phyloP scores from a whole-genome alignment of 108 stramenopile species.

The Nitzschia sp. region DNA sequence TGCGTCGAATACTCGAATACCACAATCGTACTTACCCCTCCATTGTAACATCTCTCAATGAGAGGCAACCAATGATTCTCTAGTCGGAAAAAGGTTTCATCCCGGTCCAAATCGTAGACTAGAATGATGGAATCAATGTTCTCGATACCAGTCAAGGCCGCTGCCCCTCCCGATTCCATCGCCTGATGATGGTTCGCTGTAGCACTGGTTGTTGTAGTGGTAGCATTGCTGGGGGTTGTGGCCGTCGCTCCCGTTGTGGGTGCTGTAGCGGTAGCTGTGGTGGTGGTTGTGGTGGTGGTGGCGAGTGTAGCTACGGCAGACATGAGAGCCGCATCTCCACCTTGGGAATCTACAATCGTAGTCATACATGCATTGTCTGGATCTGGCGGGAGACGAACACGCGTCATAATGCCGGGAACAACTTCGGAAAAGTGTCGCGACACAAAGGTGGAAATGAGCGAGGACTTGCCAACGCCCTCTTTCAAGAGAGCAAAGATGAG shows the following conservation, averaged over 20 bases:
- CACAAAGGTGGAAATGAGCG: constrained; percentile 80
- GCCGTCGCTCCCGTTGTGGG: background rate
- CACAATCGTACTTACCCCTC: constrained; percentile 56
- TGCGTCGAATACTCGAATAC: background rate
- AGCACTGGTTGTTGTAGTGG: background rate
- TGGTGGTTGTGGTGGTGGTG: constrained; percentile 2
- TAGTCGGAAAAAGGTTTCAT: constrained; percentile 71
- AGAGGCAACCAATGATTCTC: constrained; percentile 82
- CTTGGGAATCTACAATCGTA: constrained; percentile 82
- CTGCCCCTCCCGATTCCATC: constrained; percentile 11
- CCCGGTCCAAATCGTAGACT: constrained; percentile 79
- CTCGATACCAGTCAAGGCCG: constrained; percentile 19
- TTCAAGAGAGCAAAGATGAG: background rate
- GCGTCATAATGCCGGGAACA: constrained; percentile 76
- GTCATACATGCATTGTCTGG: constrained; percentile 59
- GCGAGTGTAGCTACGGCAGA: constrained; percentile 45
- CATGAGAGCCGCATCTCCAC: constrained; percentile 63
- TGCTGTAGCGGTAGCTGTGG: background rate
- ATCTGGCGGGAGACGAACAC: constrained; percentile 76
- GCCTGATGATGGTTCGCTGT: background rate
- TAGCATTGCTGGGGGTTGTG: background rate
- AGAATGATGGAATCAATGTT: constrained; percentile 72
- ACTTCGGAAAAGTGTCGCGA: constrained; percentile 79
- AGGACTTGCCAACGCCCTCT: constrained; percentile 87
- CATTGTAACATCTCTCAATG: constrained; percentile 75